phyloP scores from a whole-genome alignment of 805 yeast species.

The Kodamaea jinghongensis region DNA sequence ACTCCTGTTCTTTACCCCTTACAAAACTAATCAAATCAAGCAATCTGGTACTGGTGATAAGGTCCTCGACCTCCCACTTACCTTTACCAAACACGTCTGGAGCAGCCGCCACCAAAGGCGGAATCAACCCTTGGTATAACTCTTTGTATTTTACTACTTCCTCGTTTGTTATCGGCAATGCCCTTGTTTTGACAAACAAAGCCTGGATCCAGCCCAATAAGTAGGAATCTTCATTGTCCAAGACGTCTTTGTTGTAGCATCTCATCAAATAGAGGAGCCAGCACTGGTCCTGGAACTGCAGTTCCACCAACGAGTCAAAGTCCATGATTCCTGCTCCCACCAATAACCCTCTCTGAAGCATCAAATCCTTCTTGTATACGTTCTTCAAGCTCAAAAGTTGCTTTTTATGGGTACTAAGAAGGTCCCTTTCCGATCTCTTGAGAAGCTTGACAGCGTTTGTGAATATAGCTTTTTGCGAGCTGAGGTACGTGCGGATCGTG shows the following conservation, averaged over 20 bases:
- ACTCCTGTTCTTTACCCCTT: conserved; percentile 43
- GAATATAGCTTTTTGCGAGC: conserved; percentile 48
- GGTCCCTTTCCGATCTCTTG: conserved; percentile 43
- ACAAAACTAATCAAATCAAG: conserved; percentile 50
- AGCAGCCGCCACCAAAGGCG: conserved; percentile 45
- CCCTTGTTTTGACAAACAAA: conserved; percentile 34
- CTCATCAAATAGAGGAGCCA: conserved; percentile 64
- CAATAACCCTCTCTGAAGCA: conserved; percentile 52
- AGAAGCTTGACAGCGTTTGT: conserved; percentile 44
- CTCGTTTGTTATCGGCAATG: conserved; percentile 42
- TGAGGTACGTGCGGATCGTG: conserved; percentile 33
- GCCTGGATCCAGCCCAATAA: conserved; percentile 53
- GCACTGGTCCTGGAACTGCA: conserved; percentile 54
- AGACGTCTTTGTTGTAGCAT: conserved; percentile 44
- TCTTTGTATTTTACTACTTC: conserved; percentile 56
- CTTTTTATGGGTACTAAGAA: conserved; percentile 44
- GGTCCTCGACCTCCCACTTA: conserved; percentile 45
- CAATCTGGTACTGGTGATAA: conserved; percentile 52
- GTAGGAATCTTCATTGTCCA: conserved; percentile 31
- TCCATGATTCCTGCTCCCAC: conserved; percentile 55
- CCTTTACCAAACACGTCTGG: conserved; percentile 58
- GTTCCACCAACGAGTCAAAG: conserved; percentile 49
- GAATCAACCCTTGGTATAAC: conserved; percentile 53
- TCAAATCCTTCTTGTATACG: conserved; percentile 52
- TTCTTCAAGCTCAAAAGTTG: conserved; percentile 53